Base-by-base conservation (phyloP, 257 asterid species). In the Eucommia ulmoides region DNA sequence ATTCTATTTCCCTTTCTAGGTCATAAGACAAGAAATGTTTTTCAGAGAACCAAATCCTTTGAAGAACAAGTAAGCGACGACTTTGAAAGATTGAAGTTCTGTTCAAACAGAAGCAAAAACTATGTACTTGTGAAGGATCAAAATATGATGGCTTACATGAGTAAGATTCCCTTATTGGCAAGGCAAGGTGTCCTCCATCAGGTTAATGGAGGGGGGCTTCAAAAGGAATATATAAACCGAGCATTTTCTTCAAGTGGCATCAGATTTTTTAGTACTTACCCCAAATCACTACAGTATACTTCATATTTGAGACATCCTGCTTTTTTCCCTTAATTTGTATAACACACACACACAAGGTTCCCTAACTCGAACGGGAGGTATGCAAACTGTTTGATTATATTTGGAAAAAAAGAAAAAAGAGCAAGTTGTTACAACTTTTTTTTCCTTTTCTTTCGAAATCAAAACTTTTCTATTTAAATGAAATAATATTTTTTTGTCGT, bases 1-100 rank as follows among this genome's bases (percentile, higher is more conserved):
- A 61, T 50, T 62, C n/a, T 70, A 58, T 68, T 70, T 22, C 63
- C 44, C 61, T 65, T 45, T 73, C 60, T 78, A 71, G 88, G 88
- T 71, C 55, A 64, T 45, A 24, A 58, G 41, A 25, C 69, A 53
- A 50, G 65, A 52, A 53, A 50, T 51, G 33, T 21, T 50, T 55
- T 61, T 51, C 48, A 22, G 42, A 45, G 67, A 53, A 53, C 7
- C 45, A 61, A 41, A 58, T 59, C 65, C 48, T 59, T 56, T 22
- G 21, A 2, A n/a, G 52, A 41, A 52, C 71, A 64, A 55, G 53
- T 61, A 41, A 52, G 49, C 38, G 55, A 33, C 55, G 21, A 48
- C 64, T 19, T 17, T 11, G 60, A 45, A 58, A 55, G 67, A 64
- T 54, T 60, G 21, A 60, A 62, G 66, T 25, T 61, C 61, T 52